Conservation (phyloP, 2,329 filamentous ascomycete genomes). For the Aspergillus eucalypticola region DNA sequence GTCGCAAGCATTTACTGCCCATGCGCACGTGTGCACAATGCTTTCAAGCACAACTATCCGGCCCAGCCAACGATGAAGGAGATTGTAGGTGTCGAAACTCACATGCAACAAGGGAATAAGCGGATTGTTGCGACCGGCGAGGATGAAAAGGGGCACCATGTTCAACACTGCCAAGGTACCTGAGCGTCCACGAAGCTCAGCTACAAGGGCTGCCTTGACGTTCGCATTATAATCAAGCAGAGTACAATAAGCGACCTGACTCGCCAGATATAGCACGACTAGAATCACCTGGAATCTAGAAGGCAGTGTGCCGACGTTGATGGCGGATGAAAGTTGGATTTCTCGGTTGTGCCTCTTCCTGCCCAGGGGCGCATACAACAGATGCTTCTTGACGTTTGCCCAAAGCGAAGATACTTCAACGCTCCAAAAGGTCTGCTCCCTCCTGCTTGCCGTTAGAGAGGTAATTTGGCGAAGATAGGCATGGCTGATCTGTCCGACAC, state of each 20-base stretch:
- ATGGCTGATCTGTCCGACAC: slow-evolving; percentile 46
- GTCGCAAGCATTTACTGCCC: slow-evolving; percentile 68
- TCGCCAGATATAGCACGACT: slow-evolving; percentile 65
- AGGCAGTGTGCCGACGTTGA: slow-evolving; percentile 75
- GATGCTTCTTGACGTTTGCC: slow-evolving; percentile 48
- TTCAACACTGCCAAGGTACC: slow-evolving; percentile 84
- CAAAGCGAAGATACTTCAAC: slow-evolving; percentile 44
- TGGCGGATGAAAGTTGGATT: slow-evolving; percentile 65
- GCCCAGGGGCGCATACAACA: slow-evolving; percentile 66
- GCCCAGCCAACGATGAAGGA: slow-evolving; percentile 81
- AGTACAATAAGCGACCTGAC: slow-evolving; percentile 73
- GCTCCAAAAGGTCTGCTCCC: slow-evolving; percentile 49
- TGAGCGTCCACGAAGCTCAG: slow-evolving; percentile 81
- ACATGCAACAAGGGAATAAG: slow-evolving; percentile 78
- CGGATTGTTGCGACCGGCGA: slow-evolving; percentile 91
- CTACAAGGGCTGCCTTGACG: slow-evolving; percentile 60
- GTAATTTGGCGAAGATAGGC: slow-evolving; percentile 48
- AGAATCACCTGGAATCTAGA: slow-evolving; percentile 75
- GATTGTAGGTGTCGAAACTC: slow-evolving; percentile 96
- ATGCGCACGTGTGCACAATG: slow-evolving; percentile 70
- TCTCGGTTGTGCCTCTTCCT: slow-evolving; percentile 75
- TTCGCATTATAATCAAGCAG: slow-evolving; percentile 47
- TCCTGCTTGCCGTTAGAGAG: slow-evolving; percentile 36
- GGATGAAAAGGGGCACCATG: slow-evolving; percentile 85
- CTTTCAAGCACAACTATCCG: slow-evolving; percentile 72